Evolutionary conservation across 2,329 filamentous ascomycete species (phyloP).

Genomic region (Colletotrichum incanum): DNA sequence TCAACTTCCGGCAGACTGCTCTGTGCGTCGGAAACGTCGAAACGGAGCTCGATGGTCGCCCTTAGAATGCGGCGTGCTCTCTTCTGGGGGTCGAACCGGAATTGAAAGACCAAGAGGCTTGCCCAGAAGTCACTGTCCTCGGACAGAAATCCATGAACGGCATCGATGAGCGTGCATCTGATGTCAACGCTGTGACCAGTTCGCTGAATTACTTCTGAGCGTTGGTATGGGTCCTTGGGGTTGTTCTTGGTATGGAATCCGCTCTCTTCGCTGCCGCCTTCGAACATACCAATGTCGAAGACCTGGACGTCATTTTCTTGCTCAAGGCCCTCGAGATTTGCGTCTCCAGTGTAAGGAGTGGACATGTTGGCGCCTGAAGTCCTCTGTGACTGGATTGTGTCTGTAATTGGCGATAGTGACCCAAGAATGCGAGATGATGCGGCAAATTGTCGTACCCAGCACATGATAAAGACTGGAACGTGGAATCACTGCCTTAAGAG

Average conservation of each 20-base stretch:
- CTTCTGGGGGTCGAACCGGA: background rate
- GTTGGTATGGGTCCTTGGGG: constrained; percentile 46
- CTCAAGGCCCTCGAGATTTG: background rate
- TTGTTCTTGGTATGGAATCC: constrained; percentile 47
- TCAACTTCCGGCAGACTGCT: constrained; percentile 43
- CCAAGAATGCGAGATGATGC: too few species aligned
- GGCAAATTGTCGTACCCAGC: too few species aligned
- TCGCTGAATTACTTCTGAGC: constrained; percentile 19
- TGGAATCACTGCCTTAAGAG: too few species aligned
- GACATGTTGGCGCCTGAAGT: background rate
- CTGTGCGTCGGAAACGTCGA: constrained; percentile 41
- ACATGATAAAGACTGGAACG: too few species aligned
- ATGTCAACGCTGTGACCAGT: background rate
- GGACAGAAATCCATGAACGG: background rate
- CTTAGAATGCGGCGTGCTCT: background rate
- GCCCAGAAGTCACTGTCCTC: background rate
- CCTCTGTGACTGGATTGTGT: background rate
- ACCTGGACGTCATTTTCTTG: background rate
- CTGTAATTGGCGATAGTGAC: background rate
- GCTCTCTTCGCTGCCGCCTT: constrained; percentile 36
- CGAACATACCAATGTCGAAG: constrained; percentile 13
- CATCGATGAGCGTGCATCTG: background rate
- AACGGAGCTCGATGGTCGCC: background rate
- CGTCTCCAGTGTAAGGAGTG: background rate
- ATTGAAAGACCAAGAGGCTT: background rate